phyloP scores from a whole-genome alignment of 495 filamentous ascomycete species.

The Penicillium ochrochloron region DNA sequence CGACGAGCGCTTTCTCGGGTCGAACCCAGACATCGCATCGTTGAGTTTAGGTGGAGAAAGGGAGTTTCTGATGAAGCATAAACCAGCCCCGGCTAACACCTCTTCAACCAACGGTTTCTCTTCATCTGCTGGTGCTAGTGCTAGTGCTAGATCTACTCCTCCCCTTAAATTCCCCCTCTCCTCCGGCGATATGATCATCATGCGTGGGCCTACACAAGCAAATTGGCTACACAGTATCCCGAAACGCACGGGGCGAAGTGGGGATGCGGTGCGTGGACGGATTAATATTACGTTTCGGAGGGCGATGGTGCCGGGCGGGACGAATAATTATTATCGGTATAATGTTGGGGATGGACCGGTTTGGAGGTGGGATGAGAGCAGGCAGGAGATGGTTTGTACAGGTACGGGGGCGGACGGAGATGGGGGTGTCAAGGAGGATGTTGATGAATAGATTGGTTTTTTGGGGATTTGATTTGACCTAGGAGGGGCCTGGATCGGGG shows the following conservation, averaged over 20 bases:
- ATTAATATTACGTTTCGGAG: constrained; percentile 79
- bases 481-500: too few relatives aligned
- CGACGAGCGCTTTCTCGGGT: constrained; percentile 74
- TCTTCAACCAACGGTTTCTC: neutral
- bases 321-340: constrained; percentile 75
- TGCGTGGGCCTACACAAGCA: constrained; percentile 69
- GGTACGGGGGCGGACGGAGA: neutral
- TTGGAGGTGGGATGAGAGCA: constrained; percentile 62
- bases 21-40: constrained; percentile 69
- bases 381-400: constrained; percentile 55
- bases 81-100: constrained; percentile 38
- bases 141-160: constrained; percentile 6
- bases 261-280: constrained; percentile 57
- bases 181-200: constrained; percentile 74
- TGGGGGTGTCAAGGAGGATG: neutral
- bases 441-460: neutral
- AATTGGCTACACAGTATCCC: constrained; percentile 79
- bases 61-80: constrained; percentile 75
- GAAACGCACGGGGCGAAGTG: constrained; percentile 60
- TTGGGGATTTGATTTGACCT: neutral
- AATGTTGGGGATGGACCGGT: constrained; percentile 71
- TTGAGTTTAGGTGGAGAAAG: constrained; percentile 67
- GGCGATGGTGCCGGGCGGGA: constrained; percentile 65
- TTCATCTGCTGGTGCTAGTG: neutral
- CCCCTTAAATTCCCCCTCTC: constrained; percentile 63